Percentiles rank a stretch among this genome's conserved stretches.
phyloP scores from a whole-genome alignment of 2,329 filamentous ascomycete genomes.

The Metarhizium brunneum region DNA sequence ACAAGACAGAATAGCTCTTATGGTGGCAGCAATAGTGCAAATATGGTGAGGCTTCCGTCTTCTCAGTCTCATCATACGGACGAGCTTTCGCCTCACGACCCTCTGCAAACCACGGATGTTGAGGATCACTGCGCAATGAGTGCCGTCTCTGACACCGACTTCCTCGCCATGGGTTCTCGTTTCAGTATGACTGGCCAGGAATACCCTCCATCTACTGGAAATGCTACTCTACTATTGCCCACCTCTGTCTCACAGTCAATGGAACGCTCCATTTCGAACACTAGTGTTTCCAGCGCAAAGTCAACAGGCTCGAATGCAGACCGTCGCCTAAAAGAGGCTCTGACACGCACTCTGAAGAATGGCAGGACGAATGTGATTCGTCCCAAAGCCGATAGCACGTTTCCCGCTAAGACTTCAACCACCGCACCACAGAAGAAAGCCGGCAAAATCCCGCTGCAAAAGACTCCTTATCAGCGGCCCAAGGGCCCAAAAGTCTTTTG shows the following conservation, averaged over 20 bases:
- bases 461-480: slow-evolving; percentile 46
- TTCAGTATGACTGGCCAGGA: slow-evolving; percentile 16
- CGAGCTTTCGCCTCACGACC: slow-evolving; percentile 12
- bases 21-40: slow-evolving; percentile 19
- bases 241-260: slow-evolving; percentile 19
- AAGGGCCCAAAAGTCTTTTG: slow-evolving; percentile 66
- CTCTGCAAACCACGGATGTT: slow-evolving; percentile 8
- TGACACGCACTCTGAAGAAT: slow-evolving; percentile 35
- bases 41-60: slow-evolving; percentile 30
- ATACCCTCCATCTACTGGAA: slow-evolving; percentile 16
- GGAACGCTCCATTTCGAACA: slow-evolving; percentile 39
- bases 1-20: slow-evolving; percentile 34
- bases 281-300: slow-evolving; percentile 29
- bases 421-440: slow-evolving; percentile 23
- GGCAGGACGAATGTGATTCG: slow-evolving; percentile 28
- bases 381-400: slow-evolving; percentile 31
- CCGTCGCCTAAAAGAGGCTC: slow-evolving; percentile 37
- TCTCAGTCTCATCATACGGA: slow-evolving; percentile 22
- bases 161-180: slow-evolving; percentile 29
- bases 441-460: slow-evolving; percentile 35
- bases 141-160: slow-evolving; percentile 18
- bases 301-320: slow-evolving; percentile 35
- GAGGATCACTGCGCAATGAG: slow-evolving; percentile 18
- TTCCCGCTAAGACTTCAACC: slow-evolving; percentile 6
- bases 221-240: neutral